Conservation (phyloP, 2,329 filamentous ascomycete species). For the Diaporthe destruens region DNA sequence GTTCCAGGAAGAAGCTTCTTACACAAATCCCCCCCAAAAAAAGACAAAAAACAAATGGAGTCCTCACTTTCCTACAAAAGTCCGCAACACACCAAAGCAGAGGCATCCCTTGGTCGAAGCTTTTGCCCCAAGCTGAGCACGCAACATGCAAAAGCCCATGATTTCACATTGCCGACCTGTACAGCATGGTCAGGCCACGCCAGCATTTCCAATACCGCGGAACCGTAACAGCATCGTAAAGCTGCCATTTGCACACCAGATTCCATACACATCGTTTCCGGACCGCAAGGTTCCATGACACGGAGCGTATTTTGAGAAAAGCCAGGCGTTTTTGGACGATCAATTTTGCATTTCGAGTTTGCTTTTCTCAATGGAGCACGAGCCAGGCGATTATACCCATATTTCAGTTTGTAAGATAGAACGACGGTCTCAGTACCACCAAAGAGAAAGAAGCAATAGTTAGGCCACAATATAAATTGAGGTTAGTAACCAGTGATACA, state of each 20-base stretch:
- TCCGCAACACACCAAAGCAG: not conserved
- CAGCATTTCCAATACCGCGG: not conserved
- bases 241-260: conserved; percentile 1
- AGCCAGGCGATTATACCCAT: conserved; percentile 30
- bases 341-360: conserved; percentile 18
- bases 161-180: not conserved
- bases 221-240: conserved; percentile 25
- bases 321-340: conserved; percentile 15
- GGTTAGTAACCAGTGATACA: too few species aligned
- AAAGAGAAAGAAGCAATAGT: not conserved
- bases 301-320: not conserved
- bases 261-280: not conserved
- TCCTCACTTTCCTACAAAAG: conserved; percentile 2
- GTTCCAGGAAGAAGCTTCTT: not conserved
- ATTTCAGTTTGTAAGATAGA: conserved; percentile 24
- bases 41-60: conserved; percentile 18
- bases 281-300: not conserved
- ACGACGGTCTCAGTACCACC: not conserved
- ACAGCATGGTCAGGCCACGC: not conserved
- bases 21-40: not conserved
- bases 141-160: conserved; percentile 15
- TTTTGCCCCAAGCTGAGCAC: not conserved
- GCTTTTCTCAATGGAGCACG: conserved; percentile 9
- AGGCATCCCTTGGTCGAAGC: not conserved
- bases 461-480: too few species aligned